Percentiles rank a stretch among this genome's conserved stretches.
phyloP scores from a whole-genome alignment of 345 rosid species.

The Citrus cavaleriei region DNA sequence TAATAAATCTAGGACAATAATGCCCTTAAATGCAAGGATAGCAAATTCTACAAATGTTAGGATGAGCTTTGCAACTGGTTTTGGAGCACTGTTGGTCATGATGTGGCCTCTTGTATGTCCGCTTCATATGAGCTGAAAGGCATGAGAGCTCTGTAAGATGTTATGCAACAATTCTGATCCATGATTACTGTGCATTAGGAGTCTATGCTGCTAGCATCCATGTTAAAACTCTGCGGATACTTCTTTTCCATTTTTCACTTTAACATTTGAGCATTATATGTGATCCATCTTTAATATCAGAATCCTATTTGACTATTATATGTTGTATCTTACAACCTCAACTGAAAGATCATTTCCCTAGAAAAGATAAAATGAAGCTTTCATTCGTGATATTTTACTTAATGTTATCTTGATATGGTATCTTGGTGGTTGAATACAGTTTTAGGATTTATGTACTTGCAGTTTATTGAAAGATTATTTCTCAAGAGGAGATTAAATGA shows the following conservation, averaged over 20 bases:
- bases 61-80: not conserved
- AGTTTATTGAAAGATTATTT: not conserved
- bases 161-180: not conserved
- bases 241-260: not conserved
- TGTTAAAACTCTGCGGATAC: not conserved
- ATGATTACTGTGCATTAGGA: not conserved
- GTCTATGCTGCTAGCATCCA: not conserved
- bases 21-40: not conserved
- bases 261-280: not conserved
- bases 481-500: not conserved
- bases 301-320: not conserved
- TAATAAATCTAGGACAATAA: not conserved
- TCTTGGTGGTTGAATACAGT: not conserved
- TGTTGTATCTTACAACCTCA: not conserved
- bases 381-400: not conserved
- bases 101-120: not conserved
- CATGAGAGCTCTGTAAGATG: not conserved
- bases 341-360: too few species aligned
- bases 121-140: not conserved
- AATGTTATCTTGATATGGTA: slow-evolving; percentile 2
- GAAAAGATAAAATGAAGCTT: not conserved
- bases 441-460: not conserved
- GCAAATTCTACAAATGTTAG: not conserved
- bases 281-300: not conserved
- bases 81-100: not conserved